Evolutionary conservation across 148 eudicot species (phyloP), one percentile per base, ranked within the genome.

Genomic region (Rhododendron kiyosumense): DNA sequence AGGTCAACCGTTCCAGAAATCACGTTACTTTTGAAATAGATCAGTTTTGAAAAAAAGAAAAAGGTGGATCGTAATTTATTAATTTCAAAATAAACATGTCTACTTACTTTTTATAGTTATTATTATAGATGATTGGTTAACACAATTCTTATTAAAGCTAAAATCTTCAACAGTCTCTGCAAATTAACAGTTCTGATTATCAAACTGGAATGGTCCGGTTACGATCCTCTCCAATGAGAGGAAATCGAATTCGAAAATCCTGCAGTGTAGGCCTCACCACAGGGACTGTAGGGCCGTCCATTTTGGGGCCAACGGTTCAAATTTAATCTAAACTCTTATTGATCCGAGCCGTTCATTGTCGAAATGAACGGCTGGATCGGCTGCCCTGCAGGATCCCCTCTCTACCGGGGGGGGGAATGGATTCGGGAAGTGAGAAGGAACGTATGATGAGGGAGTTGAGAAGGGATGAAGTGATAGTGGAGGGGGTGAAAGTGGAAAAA

Each of bases 401-500:
- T 41, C 7, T 38, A 38, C 38, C 38, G 38, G 4, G 38, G 38
- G 41, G 4, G 41, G 41, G 5, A 38, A 38, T 38, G 41, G 41
- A 38, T 38, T 38, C 6, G 41, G 41, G 41, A 38, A 38, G 41
- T 38, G 41, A 38, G 41, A 38, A 38, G 6, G 41, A 38, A 5
- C 41, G 41, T 38, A 38, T 38, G 43, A 41, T 6, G 45, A 41
- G 45, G 54, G 61, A 18, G 46, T 1, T 11, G 36, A 41, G 32
- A 84, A 32, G 84, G 84, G 73, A 75, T 26, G 2, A 8, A 0
- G 4, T 2, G 4, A 48, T 11, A 85, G 34, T 1, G 8, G 14
- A 48, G 67, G 67, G 88, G 90, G 83, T 24, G 73, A 59, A 81
- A 87, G 7, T 4, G 88, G 87, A 26, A 79, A 41, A 43, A 41